Evolutionary conservation across 768 basidiomycete genomes (phyloP), one percentile per base, ranked within the genome.

Genomic region (Collybia sordida): DNA sequence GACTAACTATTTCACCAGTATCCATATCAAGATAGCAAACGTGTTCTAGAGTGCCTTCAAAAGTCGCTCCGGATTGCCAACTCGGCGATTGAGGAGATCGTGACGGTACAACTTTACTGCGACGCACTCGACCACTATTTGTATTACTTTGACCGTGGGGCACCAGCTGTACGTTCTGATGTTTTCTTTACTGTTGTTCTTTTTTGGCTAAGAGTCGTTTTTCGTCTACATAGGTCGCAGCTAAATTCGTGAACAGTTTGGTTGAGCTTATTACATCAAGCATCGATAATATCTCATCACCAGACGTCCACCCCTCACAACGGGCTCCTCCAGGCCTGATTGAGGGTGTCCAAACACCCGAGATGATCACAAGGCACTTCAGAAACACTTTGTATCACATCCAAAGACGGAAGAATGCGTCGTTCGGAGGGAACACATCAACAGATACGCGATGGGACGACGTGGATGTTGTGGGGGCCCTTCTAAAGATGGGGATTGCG

Each of bases 51-150:
- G 68, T 99, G 97, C 64, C 76, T 99, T 25, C 97, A 99, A 66
- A 98, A 98, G 65, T 91, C 94, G 3, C 77, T 98, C 21, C 84
- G 96, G 2, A 98, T 97, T 59, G 97, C 97, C 4, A 94, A 95
- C 60, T 94, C 93, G 2, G 92, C 92, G 21, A 95, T 93, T 46
- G 97, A 98, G 67, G 95, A 98, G 61, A 90, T 98, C 54, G 91
- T 97, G 34, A 98, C 92, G 3, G 88, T 98, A 2, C 96, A 98
- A 64, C 76, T 98, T 6, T 98, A 98, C 65, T 93, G 92, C 56
- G 93, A 98, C 65, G 93, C 96, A 11, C 82, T 99, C 25, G 96
- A 99, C 64, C 90, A 88, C 61, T 98, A 98, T 66, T 72, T 98
- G 35, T 98, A 93, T 67, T 98, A 97, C 70, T 87, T 98, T 47